Evolutionary conservation across 1,139 yeast species (phyloP).

Genomic region (Hyphopichia khmerensis): DNA sequence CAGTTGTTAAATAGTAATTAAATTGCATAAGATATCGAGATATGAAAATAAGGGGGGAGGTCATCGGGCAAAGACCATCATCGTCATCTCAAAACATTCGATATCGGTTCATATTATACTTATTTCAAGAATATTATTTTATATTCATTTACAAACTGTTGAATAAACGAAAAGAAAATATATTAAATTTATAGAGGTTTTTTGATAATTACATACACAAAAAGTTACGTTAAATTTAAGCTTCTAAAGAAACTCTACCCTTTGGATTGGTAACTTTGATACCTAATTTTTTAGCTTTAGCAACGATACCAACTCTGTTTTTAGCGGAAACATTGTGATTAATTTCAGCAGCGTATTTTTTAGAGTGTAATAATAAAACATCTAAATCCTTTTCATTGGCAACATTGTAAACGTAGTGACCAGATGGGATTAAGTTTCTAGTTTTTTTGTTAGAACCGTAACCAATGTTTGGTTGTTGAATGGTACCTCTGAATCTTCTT

Average conservation of each 20-base stretch:
- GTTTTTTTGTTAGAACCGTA: constrained; percentile 99
- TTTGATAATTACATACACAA: constrained; percentile 2
- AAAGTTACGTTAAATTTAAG: constrained; percentile 48
- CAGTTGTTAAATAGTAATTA: too few species aligned
- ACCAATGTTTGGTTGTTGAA: constrained; percentile 99
- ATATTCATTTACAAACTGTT: too few species aligned
- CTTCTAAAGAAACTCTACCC: constrained; percentile 98
- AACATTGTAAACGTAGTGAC: constrained; percentile 96
- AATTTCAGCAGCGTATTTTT: constrained; percentile 99
- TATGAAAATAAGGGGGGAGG: too few species aligned
- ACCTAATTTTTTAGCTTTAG: constrained; percentile 98
- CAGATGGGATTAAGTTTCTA: constrained; percentile 93
- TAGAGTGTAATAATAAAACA: constrained; percentile 94
- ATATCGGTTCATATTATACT: too few species aligned
- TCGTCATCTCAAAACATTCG: too few species aligned
- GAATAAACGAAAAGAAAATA: neutral
- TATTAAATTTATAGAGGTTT: neutral
- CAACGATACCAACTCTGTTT: constrained; percentile 95
- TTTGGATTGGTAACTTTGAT: constrained; percentile 98
- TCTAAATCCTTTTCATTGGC: constrained; percentile 93
- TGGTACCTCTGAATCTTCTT: constrained; percentile 99
- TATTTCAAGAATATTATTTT: too few species aligned
- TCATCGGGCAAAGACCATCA: too few species aligned
- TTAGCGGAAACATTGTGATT: constrained; percentile 98
- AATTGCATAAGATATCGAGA: too few species aligned